phyloP scores from a whole-genome alignment of 2,329 filamentous ascomycete genomes.

The Penicillium nordicum region DNA sequence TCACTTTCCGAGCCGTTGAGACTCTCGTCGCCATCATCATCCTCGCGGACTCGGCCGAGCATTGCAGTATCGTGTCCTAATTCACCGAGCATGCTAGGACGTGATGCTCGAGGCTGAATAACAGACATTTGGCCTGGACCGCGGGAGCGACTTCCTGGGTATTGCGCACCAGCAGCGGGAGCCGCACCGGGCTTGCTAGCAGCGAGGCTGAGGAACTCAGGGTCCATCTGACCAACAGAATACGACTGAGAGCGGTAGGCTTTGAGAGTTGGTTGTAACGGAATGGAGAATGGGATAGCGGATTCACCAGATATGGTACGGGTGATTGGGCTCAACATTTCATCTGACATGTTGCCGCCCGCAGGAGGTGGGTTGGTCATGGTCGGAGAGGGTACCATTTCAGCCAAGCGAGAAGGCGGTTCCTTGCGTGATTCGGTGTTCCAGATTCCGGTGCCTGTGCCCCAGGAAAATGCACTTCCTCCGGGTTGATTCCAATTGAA shows the following conservation, averaged over 20 bases:
- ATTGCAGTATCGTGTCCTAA: slow-evolving; percentile 46
- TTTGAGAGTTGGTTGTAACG: slow-evolving; percentile 84
- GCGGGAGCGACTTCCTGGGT: slow-evolving; percentile 34
- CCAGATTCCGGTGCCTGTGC: slow-evolving; percentile 78
- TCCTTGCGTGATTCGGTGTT: slow-evolving; percentile 72
- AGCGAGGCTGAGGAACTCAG: slow-evolving; percentile 50
- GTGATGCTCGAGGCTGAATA: slow-evolving; percentile 76
- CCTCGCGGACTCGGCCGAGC: slow-evolving; percentile 48
- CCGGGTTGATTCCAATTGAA: slow-evolving; percentile 47
- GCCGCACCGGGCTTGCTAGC: slow-evolving; percentile 31
- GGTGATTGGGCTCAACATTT: slow-evolving; percentile 51
- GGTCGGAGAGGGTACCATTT: slow-evolving; percentile 72
- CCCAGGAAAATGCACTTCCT: slow-evolving; percentile 61
- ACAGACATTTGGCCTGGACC: slow-evolving; percentile 57
- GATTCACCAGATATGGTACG: slow-evolving; percentile 51
- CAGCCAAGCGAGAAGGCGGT: slow-evolving; percentile 67
- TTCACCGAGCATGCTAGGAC: slow-evolving; percentile 47
- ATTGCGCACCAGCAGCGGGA: slow-evolving; percentile 20
- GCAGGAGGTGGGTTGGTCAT: slow-evolving; percentile 53
- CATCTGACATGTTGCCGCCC: slow-evolving; percentile 47
- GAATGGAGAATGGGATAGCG: slow-evolving; percentile 77
- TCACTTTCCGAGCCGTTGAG: slow-evolving; percentile 39
- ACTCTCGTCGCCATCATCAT: slow-evolving; percentile 46
- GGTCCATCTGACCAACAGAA: slow-evolving; percentile 85
- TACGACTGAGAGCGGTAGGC: slow-evolving; percentile 95